phyloP scores from a whole-genome alignment of 306 rosid genomes.

The Chamaecrista fasciculata region DNA sequence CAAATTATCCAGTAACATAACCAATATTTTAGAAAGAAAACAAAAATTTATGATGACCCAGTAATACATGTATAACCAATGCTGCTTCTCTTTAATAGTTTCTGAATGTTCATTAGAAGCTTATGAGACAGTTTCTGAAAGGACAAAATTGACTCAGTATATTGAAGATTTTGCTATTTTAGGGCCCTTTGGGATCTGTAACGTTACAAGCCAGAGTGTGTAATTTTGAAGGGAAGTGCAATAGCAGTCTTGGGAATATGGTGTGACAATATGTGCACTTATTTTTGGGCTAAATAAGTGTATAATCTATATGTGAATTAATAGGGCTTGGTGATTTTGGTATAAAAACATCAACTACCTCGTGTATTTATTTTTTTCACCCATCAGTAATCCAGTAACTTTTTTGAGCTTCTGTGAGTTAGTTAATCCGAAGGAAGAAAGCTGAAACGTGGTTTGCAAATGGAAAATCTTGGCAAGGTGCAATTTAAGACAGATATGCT shows the following conservation, averaged over 20 bases:
- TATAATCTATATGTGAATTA: neutral
- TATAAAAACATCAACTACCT: no score
- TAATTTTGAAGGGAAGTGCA: neutral
- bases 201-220: neutral
- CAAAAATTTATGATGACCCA: no score
- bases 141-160: neutral
- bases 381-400: no score
- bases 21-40: no score
- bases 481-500: neutral
- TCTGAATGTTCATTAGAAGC: neutral
- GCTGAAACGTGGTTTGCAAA: neutral
- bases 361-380: no score
- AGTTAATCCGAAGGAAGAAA: neutral
- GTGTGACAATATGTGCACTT: neutral
- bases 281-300: no score
- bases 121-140: neutral
- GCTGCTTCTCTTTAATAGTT: neutral
- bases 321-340: neutral
- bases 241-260: neutral
- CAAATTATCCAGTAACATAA: no score
- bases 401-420: no score
- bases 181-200: neutral
- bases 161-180: no score
- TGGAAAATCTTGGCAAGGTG: constrained; percentile 10
- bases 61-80: no score